Conservation (phyloP, 2,329 filamentous ascomycete genomes). For the Cytospora chrysosperma region DNA sequence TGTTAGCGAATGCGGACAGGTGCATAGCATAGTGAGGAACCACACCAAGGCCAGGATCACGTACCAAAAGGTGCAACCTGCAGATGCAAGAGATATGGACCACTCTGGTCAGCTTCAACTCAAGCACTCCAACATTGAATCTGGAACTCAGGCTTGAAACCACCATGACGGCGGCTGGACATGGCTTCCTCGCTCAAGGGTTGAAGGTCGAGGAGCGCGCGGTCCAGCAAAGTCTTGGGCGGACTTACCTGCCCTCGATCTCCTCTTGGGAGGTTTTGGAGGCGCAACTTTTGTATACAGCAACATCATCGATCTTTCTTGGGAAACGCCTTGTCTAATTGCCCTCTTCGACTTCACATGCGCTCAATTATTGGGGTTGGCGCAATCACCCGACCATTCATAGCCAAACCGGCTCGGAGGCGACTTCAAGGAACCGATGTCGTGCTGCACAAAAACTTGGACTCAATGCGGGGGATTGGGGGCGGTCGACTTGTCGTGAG, state of each 20-base stretch:
- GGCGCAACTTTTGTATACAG: constrained; percentile 57
- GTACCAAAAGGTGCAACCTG: constrained; percentile 55
- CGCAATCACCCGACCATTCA: background rate
- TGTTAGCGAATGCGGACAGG: constrained; percentile 26
- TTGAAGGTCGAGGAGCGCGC: constrained; percentile 4
- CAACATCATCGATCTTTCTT: constrained; percentile 44
- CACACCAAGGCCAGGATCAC: constrained; percentile 29
- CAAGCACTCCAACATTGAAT: constrained; percentile 11
- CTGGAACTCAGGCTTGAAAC: background rate
- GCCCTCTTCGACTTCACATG: background rate
- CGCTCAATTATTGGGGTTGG: background rate
- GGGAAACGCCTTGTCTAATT: background rate
- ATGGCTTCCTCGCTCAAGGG: background rate
- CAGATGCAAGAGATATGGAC: constrained; percentile 10
- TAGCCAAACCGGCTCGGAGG: background rate
- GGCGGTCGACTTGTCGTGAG: background rate
- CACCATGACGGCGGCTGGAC: background rate
- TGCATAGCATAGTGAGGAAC: background rate
- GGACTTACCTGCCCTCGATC: constrained; percentile 59
- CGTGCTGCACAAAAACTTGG: no score
- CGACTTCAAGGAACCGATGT: background rate
- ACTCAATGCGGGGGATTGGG: constrained; percentile 16
- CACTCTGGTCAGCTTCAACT: constrained; percentile 31
- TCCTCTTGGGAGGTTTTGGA: constrained; percentile 58
- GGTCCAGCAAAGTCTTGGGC: no score